Evolutionary conservation across 2,329 filamentous ascomycete species (phyloP), one percentile per base, ranked within the genome.

Genomic region (Cladosporium velox): DNA sequence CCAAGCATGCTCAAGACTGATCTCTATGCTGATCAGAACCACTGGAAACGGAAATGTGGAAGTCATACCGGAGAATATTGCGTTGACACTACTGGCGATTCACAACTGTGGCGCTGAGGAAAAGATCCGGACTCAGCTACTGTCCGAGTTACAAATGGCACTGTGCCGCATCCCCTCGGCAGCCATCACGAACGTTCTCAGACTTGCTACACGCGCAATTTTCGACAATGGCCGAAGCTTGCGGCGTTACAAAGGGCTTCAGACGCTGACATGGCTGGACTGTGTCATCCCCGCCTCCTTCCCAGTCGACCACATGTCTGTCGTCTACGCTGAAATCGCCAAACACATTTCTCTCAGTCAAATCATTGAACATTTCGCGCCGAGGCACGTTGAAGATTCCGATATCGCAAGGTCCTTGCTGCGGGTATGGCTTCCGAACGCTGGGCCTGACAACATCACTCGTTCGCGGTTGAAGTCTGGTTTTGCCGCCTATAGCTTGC

Each of bases 381-480:
- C 35, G 38, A 52, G 26, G 26, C 11, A 32, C 7, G 32, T 69
- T 4, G 18, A 47, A 1, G 21, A 63, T 6, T 26, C 52, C 15
- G 65, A 72, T 14, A 57, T 70, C 21, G 62, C 59, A 32, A 44
- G 59, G 7, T 59, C 70, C 8, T 26, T 72, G 28, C 64, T 73
- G 4, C 59, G 58, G 2, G 54, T 63, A n/a, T 74, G 71, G 72
- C 66, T 72, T 5, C 68, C 70, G 10, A 51, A 62, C 32, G 35
- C 55, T 10, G 55, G 59, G 24, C 49, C 28, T 18, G 49, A 54
- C 30, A 54, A 28, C 6, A 14, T 30, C 4, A 4, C 14, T 7
- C n/a, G 6, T 34, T 14, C 24, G 38, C 10, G n/a, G 11, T 38
- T 26, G 18, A n/a, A 28, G 6, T 7, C 14, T 0, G 14, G 49